Percentiles rank a stretch among this genome's conserved stretches.
Conservation (phyloP, 768 basidiomycete species). For the Mycena amicta region DNA sequence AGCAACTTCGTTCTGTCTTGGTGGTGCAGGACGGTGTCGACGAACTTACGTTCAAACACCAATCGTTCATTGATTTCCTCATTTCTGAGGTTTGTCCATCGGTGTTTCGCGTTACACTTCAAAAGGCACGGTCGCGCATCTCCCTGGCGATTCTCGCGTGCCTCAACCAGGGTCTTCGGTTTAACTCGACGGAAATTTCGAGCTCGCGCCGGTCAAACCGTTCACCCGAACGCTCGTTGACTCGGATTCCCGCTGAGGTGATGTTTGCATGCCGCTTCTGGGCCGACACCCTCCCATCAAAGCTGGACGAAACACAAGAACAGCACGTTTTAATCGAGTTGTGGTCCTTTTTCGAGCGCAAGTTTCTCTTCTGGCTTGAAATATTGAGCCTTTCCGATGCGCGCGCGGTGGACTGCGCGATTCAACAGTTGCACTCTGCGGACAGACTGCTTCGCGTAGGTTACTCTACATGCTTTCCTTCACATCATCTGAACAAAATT, state of each 20-base stretch:
- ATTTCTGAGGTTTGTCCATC: not conserved
- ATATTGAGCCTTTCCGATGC: constrained; percentile 3
- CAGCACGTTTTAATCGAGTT: not conserved
- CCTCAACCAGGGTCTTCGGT: constrained; percentile 2
- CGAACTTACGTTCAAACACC: constrained; percentile 11
- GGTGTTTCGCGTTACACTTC: not conserved
- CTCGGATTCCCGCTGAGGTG: not conserved
- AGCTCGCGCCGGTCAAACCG: constrained; percentile 6
- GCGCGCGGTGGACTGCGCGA: not conserved
- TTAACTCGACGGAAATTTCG: constrained; percentile 3
- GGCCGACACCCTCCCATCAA: constrained; percentile 4
- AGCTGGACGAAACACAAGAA: not conserved
- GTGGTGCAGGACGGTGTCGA: not conserved
- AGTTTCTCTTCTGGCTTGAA: constrained; percentile 19
- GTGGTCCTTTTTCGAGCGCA: constrained; percentile 10
- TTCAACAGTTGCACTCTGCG: not conserved
- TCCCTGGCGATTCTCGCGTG: constrained; percentile 1
- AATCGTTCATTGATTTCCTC: constrained; percentile 21
- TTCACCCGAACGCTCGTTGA: not conserved
- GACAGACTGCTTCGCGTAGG: too few species aligned
- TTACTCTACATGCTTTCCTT: too few species aligned
- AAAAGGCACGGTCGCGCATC: not conserved
- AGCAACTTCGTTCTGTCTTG: constrained; percentile 9
- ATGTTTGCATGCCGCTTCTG: constrained; percentile 8
- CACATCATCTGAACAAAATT: too few species aligned